Evolutionary conservation across 805 yeast genomes (phyloP).

Genomic region (Phaffomyces opuntiae): DNA sequence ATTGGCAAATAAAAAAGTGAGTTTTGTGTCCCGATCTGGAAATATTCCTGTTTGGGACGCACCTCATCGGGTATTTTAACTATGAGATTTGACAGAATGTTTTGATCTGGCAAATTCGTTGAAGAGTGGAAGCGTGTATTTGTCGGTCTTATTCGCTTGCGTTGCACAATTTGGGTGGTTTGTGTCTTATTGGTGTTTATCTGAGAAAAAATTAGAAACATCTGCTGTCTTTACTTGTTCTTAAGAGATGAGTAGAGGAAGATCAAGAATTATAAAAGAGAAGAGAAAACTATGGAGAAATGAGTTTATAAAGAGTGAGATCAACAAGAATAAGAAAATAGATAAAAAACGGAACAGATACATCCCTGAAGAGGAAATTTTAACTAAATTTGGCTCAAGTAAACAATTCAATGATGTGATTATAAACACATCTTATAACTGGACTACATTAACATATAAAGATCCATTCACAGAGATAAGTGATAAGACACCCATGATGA

Average conservation of each 20-base stretch:
- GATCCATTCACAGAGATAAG: not conserved
- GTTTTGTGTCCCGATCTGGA: not conserved
- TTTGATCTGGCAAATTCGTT: too few species aligned
- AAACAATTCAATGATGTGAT: slow-evolving; percentile 11
- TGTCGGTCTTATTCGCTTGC: too few species aligned
- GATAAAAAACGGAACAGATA: not conserved
- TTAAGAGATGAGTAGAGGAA: not conserved
- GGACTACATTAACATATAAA: slow-evolving; percentile 10
- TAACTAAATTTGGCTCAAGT: slow-evolving; percentile 17
- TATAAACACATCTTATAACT: slow-evolving; percentile 13
- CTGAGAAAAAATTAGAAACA: too few species aligned
- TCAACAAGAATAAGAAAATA: not conserved
- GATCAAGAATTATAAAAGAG: too few species aligned
- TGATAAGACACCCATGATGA: not conserved
- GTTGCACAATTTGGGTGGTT: too few species aligned
- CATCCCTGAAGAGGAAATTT: slow-evolving; percentile 8
- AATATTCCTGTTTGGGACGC: not conserved
- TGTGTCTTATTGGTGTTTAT: too few species aligned
- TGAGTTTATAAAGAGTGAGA: not conserved
- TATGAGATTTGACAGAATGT: too few species aligned
- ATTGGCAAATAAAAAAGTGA: not conserved
- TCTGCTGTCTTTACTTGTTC: too few species aligned
- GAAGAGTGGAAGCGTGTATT: too few species aligned
- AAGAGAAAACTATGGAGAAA: not conserved
- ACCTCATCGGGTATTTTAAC: not conserved